Percentiles rank a stretch among this genome's conserved stretches.
Conservation (phyloP, 2,329 filamentous ascomycete species). For the Fusarium avenaceum region DNA sequence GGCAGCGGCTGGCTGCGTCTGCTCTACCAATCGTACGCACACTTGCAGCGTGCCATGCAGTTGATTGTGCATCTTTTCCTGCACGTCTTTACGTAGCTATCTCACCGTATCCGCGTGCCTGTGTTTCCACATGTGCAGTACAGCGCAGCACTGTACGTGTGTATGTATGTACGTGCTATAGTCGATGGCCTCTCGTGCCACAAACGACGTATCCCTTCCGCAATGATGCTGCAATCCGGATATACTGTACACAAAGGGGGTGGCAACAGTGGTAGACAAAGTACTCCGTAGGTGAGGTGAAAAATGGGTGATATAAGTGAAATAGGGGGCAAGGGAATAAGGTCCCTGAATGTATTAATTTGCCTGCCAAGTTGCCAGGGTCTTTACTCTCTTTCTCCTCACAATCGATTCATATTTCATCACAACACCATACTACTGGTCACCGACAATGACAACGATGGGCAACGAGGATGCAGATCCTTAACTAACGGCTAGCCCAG, state of each 20-base stretch:
- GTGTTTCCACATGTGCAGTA: constrained; percentile 20
- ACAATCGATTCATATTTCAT: constrained; percentile 17
- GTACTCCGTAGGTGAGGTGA: constrained; percentile 1
- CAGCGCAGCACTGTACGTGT: no score
- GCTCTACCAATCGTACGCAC: constrained; percentile 43
- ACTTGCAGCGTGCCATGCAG: constrained; percentile 35
- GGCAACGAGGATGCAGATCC: constrained; percentile 29
- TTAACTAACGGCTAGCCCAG: constrained; percentile 26
- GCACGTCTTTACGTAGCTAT: constrained; percentile 12
- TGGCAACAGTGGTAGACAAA: constrained; percentile 38
- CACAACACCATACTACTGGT: background rate
- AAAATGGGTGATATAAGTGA: background rate
- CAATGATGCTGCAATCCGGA: background rate
- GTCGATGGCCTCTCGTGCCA: no score
- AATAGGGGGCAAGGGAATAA: constrained; percentile 19
- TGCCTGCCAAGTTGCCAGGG: constrained; percentile 28
- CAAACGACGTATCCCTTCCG: no score
- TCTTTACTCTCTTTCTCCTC: no score
- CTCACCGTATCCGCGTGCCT: constrained; percentile 38
- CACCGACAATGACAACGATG: no score
- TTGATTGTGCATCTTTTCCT: constrained; percentile 36
- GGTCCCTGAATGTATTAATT: constrained; percentile 36
- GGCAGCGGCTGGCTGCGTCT: constrained; percentile 49
- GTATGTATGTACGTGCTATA: no score
- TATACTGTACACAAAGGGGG: constrained; percentile 8